Evolutionary conservation across 345 rosid species (phyloP).

Genomic region (Sonneratia alba): DNA sequence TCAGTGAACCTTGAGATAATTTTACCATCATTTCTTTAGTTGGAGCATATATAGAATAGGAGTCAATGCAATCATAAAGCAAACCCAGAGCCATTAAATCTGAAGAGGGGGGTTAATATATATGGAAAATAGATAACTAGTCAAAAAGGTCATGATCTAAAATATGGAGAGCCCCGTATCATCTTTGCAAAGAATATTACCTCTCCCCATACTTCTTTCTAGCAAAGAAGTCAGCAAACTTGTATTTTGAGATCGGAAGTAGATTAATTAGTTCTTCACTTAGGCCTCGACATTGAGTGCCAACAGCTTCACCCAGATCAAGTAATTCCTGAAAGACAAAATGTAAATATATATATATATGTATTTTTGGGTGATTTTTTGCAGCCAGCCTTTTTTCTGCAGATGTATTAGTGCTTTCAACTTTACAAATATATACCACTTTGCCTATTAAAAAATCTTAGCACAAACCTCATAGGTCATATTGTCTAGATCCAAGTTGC

Average conservation of each 20-base stretch:
- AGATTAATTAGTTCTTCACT: conserved; percentile 40
- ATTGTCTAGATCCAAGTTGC: conserved; percentile 48
- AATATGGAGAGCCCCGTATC: not conserved
- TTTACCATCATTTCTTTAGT: not conserved
- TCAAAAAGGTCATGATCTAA: not conserved
- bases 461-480: conserved; percentile 66
- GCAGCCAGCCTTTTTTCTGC: not conserved
- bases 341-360: not conserved
- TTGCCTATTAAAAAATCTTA: not conserved
- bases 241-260: conserved; percentile 60
- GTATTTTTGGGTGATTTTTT: not conserved
- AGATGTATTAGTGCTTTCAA: not conserved
- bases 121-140: not conserved
- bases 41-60: not conserved
- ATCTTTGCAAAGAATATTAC: conserved; percentile 18
- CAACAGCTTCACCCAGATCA: conserved; percentile 62
- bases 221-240: conserved; percentile 42
- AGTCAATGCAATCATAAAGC: not conserved
- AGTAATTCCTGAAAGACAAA: conserved; percentile 44
- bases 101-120: not conserved
- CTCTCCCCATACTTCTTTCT: conserved; percentile 48
- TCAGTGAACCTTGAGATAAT: not conserved
- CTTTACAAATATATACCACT: not conserved
- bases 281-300: conserved; percentile 58
- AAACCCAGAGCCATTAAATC: not conserved